A percentile compares a stretch with the other conserved stretches of the same genome.
Conservation (phyloP, 306 rosid genomes). For the Corylus heterophylla region DNA sequence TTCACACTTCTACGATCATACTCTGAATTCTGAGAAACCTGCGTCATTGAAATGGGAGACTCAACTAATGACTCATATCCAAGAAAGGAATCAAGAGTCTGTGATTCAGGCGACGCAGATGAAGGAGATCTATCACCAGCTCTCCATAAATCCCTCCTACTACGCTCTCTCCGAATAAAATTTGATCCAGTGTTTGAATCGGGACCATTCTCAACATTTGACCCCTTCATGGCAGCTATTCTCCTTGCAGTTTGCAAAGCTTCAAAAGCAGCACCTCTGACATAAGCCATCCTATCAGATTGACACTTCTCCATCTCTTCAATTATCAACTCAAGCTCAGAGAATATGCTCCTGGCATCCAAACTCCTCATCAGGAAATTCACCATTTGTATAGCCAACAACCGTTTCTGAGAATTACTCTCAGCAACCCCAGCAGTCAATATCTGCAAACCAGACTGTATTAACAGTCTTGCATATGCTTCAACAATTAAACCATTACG, state of each 20-base stretch:
- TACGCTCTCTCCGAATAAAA: constrained; percentile 47
- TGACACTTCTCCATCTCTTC: constrained; percentile 85
- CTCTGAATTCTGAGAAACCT: constrained; percentile 33
- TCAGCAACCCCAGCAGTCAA: constrained; percentile 54
- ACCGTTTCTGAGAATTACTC: constrained; percentile 73
- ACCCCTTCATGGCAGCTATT: constrained; percentile 45
- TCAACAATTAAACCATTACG: constrained; percentile 75
- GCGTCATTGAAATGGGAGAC: constrained; percentile 54
- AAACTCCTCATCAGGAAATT: constrained; percentile 75
- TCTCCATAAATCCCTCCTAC: constrained; percentile 40
- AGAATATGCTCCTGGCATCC: constrained; percentile 72
- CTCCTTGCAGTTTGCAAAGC: constrained; percentile 80
- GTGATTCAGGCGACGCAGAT: constrained; percentile 70
- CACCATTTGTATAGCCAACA: constrained; percentile 78
- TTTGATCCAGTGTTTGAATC: constrained; percentile 67
- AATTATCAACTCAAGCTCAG: constrained; percentile 66
- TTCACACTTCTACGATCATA: constrained; percentile 54
- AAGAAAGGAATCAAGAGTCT: constrained; percentile 56
- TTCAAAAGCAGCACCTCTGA: constrained; percentile 85
- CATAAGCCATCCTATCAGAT: constrained; percentile 73
- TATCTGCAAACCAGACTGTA: constrained; percentile 64
- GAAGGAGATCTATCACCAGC: constrained; percentile 48
- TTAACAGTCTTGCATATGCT: constrained; percentile 80
- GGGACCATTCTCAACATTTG: constrained; percentile 47
- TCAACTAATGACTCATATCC: constrained; percentile 62